These are phyloP conservation scores for Suillus decipiens DNA, from an alignment of 768 basidiomycete species.

Conservation along the genomic window DNA sequence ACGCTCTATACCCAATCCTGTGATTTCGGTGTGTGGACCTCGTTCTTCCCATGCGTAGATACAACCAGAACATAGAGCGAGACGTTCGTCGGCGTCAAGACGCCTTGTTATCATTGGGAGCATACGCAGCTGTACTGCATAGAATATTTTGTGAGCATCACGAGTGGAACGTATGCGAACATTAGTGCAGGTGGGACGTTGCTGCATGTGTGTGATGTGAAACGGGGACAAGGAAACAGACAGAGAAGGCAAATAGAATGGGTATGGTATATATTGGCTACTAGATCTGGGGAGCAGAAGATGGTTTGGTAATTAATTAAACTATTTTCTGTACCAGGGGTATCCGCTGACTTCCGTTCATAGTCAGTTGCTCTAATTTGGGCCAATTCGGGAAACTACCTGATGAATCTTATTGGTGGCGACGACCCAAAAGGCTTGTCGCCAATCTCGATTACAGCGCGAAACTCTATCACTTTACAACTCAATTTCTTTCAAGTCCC, in stretches of 20 bases:
- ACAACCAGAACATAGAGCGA: slow-evolving; percentile 45
- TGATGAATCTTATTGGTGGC: slow-evolving; percentile 38
- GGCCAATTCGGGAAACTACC: slow-evolving; percentile 30
- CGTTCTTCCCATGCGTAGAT: slow-evolving; percentile 75
- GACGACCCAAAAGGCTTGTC: slow-evolving; percentile 41
- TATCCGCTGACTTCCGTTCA: slow-evolving; percentile 15
- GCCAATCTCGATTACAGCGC: slow-evolving; percentile 44
- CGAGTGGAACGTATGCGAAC: slow-evolving; percentile 74
- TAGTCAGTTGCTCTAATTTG: slow-evolving; percentile 29
- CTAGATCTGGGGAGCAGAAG: slow-evolving; percentile 34
- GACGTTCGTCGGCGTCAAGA: slow-evolving; percentile 75
- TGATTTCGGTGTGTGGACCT: slow-evolving; percentile 70
- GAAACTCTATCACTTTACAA: slow-evolving; percentile 60
- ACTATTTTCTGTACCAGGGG: slow-evolving; percentile 31
- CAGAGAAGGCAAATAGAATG: slow-evolving; percentile 18
- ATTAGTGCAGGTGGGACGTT: slow-evolving; percentile 65
- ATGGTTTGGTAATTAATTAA: slow-evolving; percentile 42
- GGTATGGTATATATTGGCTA: slow-evolving; percentile 32
- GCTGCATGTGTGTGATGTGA: slow-evolving; percentile 51
- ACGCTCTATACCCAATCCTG: slow-evolving; percentile 79
- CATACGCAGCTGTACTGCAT: slow-evolving; percentile 60
- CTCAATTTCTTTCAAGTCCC: slow-evolving; percentile 36
- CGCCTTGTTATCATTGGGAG: slow-evolving; percentile 76
- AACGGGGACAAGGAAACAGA: slow-evolving; percentile 14
- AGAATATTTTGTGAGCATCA: slow-evolving; percentile 83